These are phyloP conservation scores for Apiospora pterosperma DNA, from an alignment of 2,329 filamentous ascomycete genomes.

Conservation along the genomic window DNA sequence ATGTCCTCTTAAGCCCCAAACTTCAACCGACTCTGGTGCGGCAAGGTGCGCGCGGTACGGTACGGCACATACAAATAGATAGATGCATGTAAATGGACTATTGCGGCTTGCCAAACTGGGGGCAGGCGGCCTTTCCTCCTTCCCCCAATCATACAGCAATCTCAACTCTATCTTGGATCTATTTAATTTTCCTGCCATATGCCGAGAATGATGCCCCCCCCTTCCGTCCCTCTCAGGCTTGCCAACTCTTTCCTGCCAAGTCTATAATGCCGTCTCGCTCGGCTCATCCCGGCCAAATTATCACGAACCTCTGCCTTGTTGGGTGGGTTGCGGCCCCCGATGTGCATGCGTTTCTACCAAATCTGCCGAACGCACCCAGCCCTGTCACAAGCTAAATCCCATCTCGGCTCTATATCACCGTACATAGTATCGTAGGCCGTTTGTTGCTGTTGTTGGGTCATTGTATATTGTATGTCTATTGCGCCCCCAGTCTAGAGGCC, in stretches of 20 bases:
- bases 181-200: not conserved
- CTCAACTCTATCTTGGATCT: conserved; percentile 1
- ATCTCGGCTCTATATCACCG: not conserved
- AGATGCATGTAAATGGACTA: not conserved
- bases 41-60: not conserved
- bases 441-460: not conserved
- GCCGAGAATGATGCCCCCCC: not conserved
- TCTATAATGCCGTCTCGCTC: not conserved
- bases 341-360: not conserved
- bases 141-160: not conserved
- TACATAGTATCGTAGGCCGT: not conserved
- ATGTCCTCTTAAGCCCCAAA: not conserved
- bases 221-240: not conserved
- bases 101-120: not conserved
- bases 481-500: not conserved
- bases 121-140: not conserved
- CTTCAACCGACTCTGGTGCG: not conserved
- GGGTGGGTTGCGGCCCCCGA: not conserved
- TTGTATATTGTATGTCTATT: not conserved
- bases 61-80: not conserved
- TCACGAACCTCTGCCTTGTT: not conserved
- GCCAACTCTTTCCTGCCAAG: not conserved
- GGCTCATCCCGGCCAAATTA: not conserved
- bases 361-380: not conserved
- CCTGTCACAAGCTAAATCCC: not conserved